These are phyloP conservation scores for Atalantia buxifolia DNA, from an alignment of 345 rosid species.

Conservation along the genomic window DNA sequence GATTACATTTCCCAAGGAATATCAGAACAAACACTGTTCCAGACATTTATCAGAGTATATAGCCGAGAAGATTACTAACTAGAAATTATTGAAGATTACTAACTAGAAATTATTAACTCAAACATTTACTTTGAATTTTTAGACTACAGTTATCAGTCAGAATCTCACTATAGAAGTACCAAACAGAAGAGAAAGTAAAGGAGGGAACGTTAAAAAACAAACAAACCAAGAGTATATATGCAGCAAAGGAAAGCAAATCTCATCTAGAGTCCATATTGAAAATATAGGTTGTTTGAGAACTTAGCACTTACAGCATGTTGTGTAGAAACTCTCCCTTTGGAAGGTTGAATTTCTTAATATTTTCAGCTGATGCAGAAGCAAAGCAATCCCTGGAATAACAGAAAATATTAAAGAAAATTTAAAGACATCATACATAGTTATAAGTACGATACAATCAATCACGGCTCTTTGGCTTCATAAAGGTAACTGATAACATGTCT, in stretches of 20 bases:
- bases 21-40: background rate
- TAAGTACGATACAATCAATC: background rate
- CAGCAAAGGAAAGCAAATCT: background rate
- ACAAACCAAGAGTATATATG: background rate
- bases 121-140: background rate
- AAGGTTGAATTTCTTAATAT: slow-evolving; percentile 85
- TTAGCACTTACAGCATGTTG: slow-evolving; percentile 94
- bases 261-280: background rate
- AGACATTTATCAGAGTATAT: background rate
- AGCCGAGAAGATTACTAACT: background rate
- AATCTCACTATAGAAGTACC: background rate
- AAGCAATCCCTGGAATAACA: slow-evolving; percentile 62
- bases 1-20: background rate
- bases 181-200: background rate
- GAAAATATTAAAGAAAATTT: slow-evolving; percentile 11
- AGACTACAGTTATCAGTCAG: background rate
- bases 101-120: background rate
- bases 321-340: slow-evolving; percentile 91
- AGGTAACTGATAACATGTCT: slow-evolving; percentile 6
- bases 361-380: slow-evolving; percentile 98
- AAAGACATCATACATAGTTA: background rate
- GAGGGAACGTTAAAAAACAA: background rate
- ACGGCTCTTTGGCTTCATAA: background rate
- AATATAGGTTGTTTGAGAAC: slow-evolving; percentile 20
- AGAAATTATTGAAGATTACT: background rate